These are phyloP conservation scores for Xylaria acuta DNA, from an alignment of 495 filamentous ascomycete genomes.

Conservation along the genomic window DNA sequence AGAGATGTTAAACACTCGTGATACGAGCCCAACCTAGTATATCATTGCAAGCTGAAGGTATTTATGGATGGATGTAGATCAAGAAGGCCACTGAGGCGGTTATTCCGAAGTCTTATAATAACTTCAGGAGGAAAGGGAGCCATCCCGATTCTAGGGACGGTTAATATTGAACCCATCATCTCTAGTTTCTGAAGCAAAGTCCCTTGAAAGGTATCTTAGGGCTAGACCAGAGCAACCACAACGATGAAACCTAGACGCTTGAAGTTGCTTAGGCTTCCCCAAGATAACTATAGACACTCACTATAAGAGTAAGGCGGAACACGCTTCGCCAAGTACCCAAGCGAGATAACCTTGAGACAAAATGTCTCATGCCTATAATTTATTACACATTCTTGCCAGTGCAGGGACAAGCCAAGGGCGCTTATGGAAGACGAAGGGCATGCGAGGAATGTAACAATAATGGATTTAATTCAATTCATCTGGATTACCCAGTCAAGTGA, in stretches of 20 bases:
- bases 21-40: neutral
- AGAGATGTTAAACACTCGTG: neutral
- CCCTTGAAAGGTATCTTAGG: neutral
- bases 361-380: neutral
- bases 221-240: neutral
- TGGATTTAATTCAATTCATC: constrained; percentile 28
- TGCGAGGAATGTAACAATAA: constrained; percentile 23
- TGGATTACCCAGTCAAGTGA: constrained; percentile 10
- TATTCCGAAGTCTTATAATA: constrained; percentile 9
- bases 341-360: neutral
- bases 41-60: neutral
- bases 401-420: neutral
- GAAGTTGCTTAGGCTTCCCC: neutral
- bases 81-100: neutral
- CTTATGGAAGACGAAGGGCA: neutral
- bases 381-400: neutral
- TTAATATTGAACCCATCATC: constrained; percentile 1
- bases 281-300: neutral
- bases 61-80: neutral
- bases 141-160: neutral
- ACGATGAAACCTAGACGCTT: neutral
- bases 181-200: neutral
- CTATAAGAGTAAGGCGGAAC: neutral
- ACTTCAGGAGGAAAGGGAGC: constrained; percentile 1
- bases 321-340: neutral